phyloP scores from a whole-genome alignment of 116 monocot genomes.

The Posidonia oceanica region DNA sequence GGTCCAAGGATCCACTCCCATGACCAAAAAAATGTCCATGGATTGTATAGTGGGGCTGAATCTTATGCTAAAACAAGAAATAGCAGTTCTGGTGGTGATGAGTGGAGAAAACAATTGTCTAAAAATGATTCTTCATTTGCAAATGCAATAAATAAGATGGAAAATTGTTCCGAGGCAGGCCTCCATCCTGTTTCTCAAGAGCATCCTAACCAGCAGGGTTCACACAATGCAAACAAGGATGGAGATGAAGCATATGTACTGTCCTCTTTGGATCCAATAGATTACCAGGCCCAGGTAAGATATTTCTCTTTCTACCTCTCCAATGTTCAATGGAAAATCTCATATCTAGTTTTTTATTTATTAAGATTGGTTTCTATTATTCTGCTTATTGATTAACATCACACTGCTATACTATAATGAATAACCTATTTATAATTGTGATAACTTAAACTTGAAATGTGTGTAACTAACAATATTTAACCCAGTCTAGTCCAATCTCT shows the following conservation, averaged over 20 bases:
- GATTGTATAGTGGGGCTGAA: constrained; percentile 15
- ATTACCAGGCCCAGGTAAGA: constrained; percentile 40
- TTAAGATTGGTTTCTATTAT: too few species aligned
- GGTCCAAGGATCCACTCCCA: background rate
- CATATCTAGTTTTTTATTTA: too few species aligned
- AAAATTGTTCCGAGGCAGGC: background rate
- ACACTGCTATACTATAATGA: too few species aligned
- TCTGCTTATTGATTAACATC: too few species aligned
- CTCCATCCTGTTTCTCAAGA: constrained; percentile 8
- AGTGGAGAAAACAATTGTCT: constrained; percentile 16
- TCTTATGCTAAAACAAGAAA: constrained; percentile 19
- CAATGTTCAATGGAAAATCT: too few species aligned
- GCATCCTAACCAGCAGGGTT: constrained; percentile 20
- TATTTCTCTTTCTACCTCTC: background rate
- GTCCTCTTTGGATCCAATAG: constrained; percentile 24
- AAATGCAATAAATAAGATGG: background rate
- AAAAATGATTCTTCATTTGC: constrained; percentile 15
- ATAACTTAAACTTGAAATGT: too few species aligned
- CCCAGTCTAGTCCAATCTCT: too few species aligned
- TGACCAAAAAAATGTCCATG: constrained; percentile 5
- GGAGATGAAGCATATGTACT: constrained; percentile 11
- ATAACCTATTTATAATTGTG: too few species aligned
- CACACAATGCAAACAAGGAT: constrained; percentile 5
- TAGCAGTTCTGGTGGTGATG: constrained; percentile 21
- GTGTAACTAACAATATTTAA: too few species aligned